Conservation (phyloP, 2,329 filamentous ascomycete species). For the Calycina marina region DNA sequence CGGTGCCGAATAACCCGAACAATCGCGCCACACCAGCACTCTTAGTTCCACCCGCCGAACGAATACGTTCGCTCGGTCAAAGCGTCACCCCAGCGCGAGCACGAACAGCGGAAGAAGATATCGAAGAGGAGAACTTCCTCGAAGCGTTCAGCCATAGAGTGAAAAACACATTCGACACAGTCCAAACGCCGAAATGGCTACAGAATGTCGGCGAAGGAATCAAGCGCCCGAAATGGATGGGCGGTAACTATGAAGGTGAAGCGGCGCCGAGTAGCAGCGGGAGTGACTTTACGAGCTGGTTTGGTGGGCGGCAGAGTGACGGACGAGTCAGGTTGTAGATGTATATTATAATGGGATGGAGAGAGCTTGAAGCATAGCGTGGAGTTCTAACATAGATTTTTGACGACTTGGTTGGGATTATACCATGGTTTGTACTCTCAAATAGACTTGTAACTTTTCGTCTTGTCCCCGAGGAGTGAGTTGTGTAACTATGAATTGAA, state of each 20-base stretch:
- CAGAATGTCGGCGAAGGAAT: conserved; percentile 53
- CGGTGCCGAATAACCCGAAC: conserved; percentile 18
- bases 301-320: conserved; percentile 32
- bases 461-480: no score
- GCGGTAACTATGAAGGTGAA: conserved; percentile 37
- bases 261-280: conserved; percentile 13
- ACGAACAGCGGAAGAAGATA: conserved; percentile 28
- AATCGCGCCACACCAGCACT: conserved; percentile 14
- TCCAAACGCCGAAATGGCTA: conserved; percentile 73
- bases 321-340: conserved; percentile 20
- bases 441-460: no score
- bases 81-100: conserved; percentile 16
- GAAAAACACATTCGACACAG: conserved; percentile 79
- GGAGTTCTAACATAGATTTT: conserved; percentile 16
- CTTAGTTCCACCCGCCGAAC: conserved; percentile 18
- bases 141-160: conserved; percentile 71
- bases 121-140: conserved; percentile 71
- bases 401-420: no score
- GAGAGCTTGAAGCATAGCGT: conserved; percentile 16
- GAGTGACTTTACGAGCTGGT: conserved; percentile 41
- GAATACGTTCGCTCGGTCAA: conserved; percentile 19
- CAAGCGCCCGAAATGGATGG: conserved; percentile 73
- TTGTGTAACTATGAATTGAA: no score
- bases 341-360: neutral
- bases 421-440: no score